Conservation (phyloP, 164 flowering plant genomes). For the Saururus chinensis region DNA sequence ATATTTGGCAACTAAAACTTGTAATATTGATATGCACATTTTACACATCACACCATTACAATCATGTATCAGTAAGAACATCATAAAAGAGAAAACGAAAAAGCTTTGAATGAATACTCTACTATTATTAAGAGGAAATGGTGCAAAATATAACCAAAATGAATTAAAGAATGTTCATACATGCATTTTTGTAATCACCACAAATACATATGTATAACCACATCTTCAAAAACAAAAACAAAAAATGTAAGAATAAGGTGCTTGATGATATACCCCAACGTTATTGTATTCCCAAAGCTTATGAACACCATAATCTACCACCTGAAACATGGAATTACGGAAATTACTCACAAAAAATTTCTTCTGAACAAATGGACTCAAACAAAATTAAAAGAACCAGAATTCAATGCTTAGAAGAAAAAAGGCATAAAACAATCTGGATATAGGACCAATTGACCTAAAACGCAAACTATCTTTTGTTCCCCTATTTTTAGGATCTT, state of each 20-base stretch:
- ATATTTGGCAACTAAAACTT: too few species aligned
- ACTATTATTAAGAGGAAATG: not conserved
- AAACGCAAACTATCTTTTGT: too few species aligned
- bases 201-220: too few species aligned
- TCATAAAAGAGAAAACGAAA: not conserved
- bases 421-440: not conserved
- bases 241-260: not conserved
- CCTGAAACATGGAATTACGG: constrained; percentile 31
- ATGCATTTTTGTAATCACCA: too few species aligned
- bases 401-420: not conserved
- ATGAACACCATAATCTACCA: constrained; percentile 71
- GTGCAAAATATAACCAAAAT: too few species aligned
- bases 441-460: too few species aligned
- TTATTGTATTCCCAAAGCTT: constrained; percentile 72
- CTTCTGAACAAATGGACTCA: not conserved
- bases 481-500: too few species aligned
- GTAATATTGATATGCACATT: too few species aligned
- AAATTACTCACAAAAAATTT: not conserved
- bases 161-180: too few species aligned
- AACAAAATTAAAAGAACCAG: not conserved
- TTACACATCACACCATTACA: too few species aligned
- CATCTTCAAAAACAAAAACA: not conserved
- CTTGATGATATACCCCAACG: constrained; percentile 49
- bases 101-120: not conserved
- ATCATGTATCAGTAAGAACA: not conserved